Evolutionary conservation across 2,329 filamentous ascomycete species (phyloP), one percentile per base, ranked within the genome.

Genomic region (Fusarium secorum): DNA sequence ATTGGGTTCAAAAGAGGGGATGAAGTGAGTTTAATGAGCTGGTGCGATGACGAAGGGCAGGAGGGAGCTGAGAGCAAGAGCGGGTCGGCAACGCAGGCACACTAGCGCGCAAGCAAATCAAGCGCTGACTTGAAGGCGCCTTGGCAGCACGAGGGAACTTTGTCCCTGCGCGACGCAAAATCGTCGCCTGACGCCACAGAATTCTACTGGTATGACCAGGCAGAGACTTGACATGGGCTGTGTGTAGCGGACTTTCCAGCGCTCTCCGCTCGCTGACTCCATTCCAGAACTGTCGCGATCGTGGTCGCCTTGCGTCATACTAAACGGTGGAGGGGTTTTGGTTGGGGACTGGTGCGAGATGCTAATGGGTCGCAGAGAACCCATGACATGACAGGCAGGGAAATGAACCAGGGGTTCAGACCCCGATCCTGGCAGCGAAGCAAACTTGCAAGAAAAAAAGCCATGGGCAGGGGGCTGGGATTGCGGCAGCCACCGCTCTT

Each of bases 301-400:
- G 65, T 60, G 55, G 67, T 62, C 62, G 56, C 53, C 68, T 75
- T 76, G 74, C 73, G 74, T 76, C 74, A 76, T 76, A 70, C 66
- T 66, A 59, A 74, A 62, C 60, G 56, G 60, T 32, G 60, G 54
- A 62, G 65, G 65, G 42, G 5, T 51, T 68, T 68, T 62, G 67
- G 51, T 67, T 70, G 70, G 74, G 71, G 68, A 64, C 42, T 59
- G 55, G 52, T 59, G 64, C 66, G 66, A 65, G 63, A 65, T 60
- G 64, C 39, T 41, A 52, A 72, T 65, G 72, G 64, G 64, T 51
- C 62, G 51, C 51, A 75, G 53, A 75, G 71, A 75, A 70, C 59
- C 68, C 63, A 73, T 73, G 72, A 71, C 72, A 75, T 69, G 71
- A 71, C 63, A 64, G 60, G 46, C 64, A 73, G 68, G 62, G 65